A percentile compares a stretch with the other conserved stretches of the same genome.
Conservation (phyloP, 2,329 filamentous ascomycete species). For the Penicillium sp. region DNA sequence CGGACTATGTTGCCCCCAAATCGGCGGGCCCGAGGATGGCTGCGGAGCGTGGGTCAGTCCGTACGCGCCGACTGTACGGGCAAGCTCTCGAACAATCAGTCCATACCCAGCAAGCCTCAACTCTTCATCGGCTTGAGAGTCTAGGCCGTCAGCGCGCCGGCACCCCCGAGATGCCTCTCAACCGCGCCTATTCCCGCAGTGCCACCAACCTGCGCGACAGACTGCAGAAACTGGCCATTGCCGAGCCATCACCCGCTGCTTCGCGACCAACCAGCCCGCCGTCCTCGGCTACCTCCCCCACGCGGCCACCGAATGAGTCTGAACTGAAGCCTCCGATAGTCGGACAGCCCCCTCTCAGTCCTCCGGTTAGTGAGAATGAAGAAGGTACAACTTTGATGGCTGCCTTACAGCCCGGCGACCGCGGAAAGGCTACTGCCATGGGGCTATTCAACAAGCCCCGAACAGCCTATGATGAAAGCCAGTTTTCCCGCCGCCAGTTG, state of each 20-base stretch:
- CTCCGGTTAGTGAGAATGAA: conserved; percentile 72
- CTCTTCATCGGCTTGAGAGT: conserved; percentile 79
- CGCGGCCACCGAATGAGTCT: conserved; percentile 45
- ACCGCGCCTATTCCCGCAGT: conserved; percentile 58
- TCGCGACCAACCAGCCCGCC: conserved; percentile 48
- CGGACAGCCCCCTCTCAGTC: conserved; percentile 65
- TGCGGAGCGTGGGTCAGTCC: conserved; percentile 69
- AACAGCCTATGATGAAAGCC: conserved; percentile 80
- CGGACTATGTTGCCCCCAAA: conserved; percentile 32
- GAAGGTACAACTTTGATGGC: conserved; percentile 66
- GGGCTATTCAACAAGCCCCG: conserved; percentile 74
- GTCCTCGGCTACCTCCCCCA: conserved; percentile 43
- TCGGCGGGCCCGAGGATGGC: conserved; percentile 39
- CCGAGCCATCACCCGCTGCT: conserved; percentile 27
- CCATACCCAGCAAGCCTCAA: conserved; percentile 78
- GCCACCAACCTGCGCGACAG: conserved; percentile 68
- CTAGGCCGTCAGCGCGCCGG: conserved; percentile 69
- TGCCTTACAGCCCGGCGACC: conserved; percentile 74
- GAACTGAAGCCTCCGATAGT: conserved; percentile 32
- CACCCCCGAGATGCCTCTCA: conserved; percentile 57
- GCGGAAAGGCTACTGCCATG: conserved; percentile 79
- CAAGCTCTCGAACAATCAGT: conserved; percentile 79
- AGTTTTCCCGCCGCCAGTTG: conserved; percentile 80
- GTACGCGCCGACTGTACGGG: conserved; percentile 79
- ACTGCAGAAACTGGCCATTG: conserved; percentile 40